Percentiles rank a stretch among this genome's conserved stretches.
Evolutionary conservation across 192 early-diverging fungal species (phyloP).

Genomic region (Phlyctochytrium arcticum): DNA sequence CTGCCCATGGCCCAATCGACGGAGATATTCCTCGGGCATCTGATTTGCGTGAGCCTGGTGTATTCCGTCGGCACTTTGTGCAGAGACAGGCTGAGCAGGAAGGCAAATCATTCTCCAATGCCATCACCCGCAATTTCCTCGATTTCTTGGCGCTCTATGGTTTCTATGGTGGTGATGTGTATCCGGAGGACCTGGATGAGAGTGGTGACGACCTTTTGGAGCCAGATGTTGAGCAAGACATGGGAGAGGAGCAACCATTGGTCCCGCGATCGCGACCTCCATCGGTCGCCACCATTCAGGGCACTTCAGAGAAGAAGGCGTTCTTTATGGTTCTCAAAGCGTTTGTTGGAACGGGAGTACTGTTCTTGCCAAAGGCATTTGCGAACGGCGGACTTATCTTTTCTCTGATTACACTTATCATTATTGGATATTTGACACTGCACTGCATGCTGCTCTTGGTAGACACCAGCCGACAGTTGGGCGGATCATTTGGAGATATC

Average conservation of each 20-base stretch:
- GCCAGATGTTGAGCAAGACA: background rate
- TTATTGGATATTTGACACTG: conserved; percentile 45
- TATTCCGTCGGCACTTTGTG: conserved; percentile 85
- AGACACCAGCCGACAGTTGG: conserved; percentile 40
- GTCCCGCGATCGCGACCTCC: conserved; percentile 27
- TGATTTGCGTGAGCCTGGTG: conserved; percentile 74
- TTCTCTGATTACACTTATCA: conserved; percentile 35
- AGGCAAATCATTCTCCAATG: conserved; percentile 61
- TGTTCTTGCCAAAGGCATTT: conserved; percentile 60
- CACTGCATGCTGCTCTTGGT: conserved; percentile 55
- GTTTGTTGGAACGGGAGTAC: conserved; percentile 60
- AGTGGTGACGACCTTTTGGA: conserved; percentile 46
- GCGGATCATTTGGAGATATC: conserved; percentile 55
- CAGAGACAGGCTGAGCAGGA: conserved; percentile 61
- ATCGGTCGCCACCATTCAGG: conserved; percentile 31
- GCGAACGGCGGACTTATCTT: conserved; percentile 51
- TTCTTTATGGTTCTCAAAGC: conserved; percentile 61
- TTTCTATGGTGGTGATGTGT: conserved; percentile 91
- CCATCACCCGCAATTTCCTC: conserved; percentile 85
- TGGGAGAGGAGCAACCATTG: conserved; percentile 33
- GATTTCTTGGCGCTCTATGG: conserved; percentile 92
- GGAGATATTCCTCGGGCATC: conserved; percentile 30
- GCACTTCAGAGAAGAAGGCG: conserved; percentile 47
- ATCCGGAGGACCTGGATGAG: conserved; percentile 56
- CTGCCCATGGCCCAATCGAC: background rate